Base-by-base conservation (phyloP, 1,139 yeast species). In the Kodamaea anthophila region DNA sequence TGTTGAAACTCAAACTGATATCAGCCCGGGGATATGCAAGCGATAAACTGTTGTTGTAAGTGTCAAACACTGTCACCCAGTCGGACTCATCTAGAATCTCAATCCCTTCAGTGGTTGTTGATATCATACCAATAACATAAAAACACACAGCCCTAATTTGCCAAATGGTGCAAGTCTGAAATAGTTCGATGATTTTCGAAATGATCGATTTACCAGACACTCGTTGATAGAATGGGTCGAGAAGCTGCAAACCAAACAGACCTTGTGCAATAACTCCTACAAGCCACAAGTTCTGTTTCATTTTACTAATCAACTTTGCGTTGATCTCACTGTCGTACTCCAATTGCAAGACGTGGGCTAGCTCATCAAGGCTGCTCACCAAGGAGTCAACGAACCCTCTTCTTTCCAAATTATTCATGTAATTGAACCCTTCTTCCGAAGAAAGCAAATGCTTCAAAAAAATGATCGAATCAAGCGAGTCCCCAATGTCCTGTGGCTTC, bases 211-310 rank as follows among this genome's bases (percentile, higher is more conserved):
- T 68, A 8, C 33, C 37, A 5, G 37, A 24, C 5, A 75, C 72
- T n/a, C 74, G 59, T 8, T 69, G 70, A 40, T 56, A 55, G 35
- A 74, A 60, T 12, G 80, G 70, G 44, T 81, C 86, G 27, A 86
- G 53, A 23, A 85, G 61, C 25, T 74, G 73, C 18, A 81, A 74
- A 0, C 95, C 96, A 33, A 66, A 60, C 18, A 65, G 65, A 1
- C 82, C 73, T 7, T 87, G 73, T 2, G 88, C 87, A 23, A 87
- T 77, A 43, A 79, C 79, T 0, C 96, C 96, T 24, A 85, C 65
- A 3, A 94, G 81, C 96, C 97, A 91, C 28, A 88, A 49, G 28
- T 82, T 74, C 10, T 88, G 86, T 46, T 84, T 85, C 15, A 87
- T 52, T 32, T 66, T 68, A 11, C 36, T 43, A 11, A 50, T 26